Evolutionary conservation across 176 grass and related monocot species (phyloP).

Genomic region (Oryza glumipatula): DNA sequence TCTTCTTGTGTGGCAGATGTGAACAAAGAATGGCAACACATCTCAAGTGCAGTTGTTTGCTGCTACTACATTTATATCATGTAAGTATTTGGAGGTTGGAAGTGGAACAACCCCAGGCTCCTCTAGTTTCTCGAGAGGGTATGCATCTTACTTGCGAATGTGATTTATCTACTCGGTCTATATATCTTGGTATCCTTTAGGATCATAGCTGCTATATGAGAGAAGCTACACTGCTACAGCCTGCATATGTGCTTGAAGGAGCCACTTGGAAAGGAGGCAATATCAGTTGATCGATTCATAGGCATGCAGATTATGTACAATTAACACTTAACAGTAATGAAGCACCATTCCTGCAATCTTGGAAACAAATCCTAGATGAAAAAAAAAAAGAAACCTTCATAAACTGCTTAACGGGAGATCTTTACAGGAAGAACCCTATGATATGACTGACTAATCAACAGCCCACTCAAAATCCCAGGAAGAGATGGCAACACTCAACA

Average conservation of each 20-base stretch:
- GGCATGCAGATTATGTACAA: conserved; percentile 39
- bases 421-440: conserved; percentile 30
- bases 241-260: not conserved
- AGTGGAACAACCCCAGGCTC: not conserved
- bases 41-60: conserved; percentile 11
- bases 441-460: conserved; percentile 29
- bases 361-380: conserved; percentile 35
- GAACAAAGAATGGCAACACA: conserved; percentile 23
- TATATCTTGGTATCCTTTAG: not conserved
- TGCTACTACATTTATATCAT: conserved; percentile 11
- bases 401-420: conserved; percentile 4
- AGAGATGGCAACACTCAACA: conserved; percentile 11
- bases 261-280: not conserved
- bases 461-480: conserved; percentile 26
- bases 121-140: not conserved
- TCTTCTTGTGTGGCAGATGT: not conserved
- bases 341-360: conserved; percentile 10
- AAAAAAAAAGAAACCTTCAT: conserved; percentile 26
- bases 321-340: not conserved
- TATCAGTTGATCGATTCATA: conserved; percentile 21
- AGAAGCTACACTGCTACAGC: not conserved
- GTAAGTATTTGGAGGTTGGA: not conserved
- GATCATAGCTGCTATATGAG: not conserved
- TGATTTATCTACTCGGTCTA: not conserved
- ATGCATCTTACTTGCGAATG: not conserved